Evolutionary conservation across 2,329 filamentous ascomycete genomes (phyloP), one percentile per base, ranked within the genome.

Genomic region (Xylariales sp.): DNA sequence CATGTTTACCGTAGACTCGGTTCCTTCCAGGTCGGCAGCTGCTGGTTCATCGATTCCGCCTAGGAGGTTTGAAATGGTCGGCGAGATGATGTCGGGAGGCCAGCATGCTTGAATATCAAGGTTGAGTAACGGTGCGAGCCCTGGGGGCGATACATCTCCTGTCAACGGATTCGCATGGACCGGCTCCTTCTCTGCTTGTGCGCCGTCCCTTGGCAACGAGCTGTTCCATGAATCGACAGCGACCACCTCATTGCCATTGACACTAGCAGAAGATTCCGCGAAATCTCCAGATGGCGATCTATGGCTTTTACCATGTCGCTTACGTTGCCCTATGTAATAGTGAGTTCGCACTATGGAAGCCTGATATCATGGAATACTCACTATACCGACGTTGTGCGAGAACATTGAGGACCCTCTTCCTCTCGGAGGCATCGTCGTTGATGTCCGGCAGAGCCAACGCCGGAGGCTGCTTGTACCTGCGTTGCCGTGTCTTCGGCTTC

Each of bases 301-400:
- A 12, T 15, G 29, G n/a, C 20, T 9, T 40, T 42, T 46, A 5
- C 15, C 31, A 21, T 46, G 46, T 18, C 45, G 40, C 28, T 42
- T 49, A 10, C 38, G 29, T 27, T 49, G 36, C 33, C 44, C 46
- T 45, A 36, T 21, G 7, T 9, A n/a, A 33, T 9, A 20, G 3
- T 43, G 28, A 32, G 10, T 45, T 54, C 52, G 14, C 36, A 33
- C 31, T 34, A 40, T 5, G 14, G 14, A 31, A 12, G 12, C 12
- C 25, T 3, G n/a, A 19, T 29, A 10, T 4, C 16, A 11, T 35
- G 14, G 7, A 14, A 8, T 20, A 42, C 59, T 49, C 49, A 73
- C 72, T 61, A 42, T 78, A 78, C 60, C 74, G 62, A 33, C 74
- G 64, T 46, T 78, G 74, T 1, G 74, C 73, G 25, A 78, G 55